These are phyloP conservation scores for Candida awuae DNA, from an alignment of 805 yeast species.

Conservation along the genomic window DNA sequence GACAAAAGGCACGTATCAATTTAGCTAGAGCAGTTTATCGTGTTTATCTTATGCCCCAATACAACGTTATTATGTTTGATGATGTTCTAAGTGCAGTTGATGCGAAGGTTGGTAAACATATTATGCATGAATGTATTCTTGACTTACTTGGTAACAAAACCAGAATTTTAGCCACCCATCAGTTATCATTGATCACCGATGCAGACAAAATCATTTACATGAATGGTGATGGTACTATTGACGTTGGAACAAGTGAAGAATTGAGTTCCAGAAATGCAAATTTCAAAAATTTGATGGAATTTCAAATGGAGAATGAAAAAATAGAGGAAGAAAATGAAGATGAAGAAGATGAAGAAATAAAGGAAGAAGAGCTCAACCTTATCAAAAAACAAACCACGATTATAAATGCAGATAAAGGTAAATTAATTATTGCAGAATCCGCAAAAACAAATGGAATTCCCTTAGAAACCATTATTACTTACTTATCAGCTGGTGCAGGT, in stretches of 20 bases:
- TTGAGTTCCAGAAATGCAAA: slow-evolving; percentile 36
- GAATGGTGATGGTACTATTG: slow-evolving; percentile 52
- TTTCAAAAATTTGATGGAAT: slow-evolving; percentile 47
- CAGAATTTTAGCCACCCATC: slow-evolving; percentile 75
- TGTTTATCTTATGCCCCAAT: slow-evolving; percentile 25
- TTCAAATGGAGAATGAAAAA: slow-evolving; percentile 13
- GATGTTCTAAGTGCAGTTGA: slow-evolving; percentile 83
- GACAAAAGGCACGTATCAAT: slow-evolving; percentile 77
- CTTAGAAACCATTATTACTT: slow-evolving; percentile 39
- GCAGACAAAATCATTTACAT: slow-evolving; percentile 66
- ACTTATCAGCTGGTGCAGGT: slow-evolving; percentile 51
- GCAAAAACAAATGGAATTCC: slow-evolving; percentile 33
- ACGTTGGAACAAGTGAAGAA: slow-evolving; percentile 53
- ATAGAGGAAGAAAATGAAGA: slow-evolving; percentile 14
- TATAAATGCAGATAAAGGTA: slow-evolving; percentile 25
- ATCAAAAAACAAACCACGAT: slow-evolving; percentile 18
- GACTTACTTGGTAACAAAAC: slow-evolving; percentile 52
- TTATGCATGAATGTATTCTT: slow-evolving; percentile 58
- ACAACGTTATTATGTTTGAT: slow-evolving; percentile 62
- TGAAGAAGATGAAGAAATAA: slow-evolving; percentile 23
- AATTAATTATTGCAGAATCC: slow-evolving; percentile 27
- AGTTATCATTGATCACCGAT: slow-evolving; percentile 54
- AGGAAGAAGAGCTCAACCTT: slow-evolving; percentile 15
- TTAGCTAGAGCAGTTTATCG: slow-evolving; percentile 70
- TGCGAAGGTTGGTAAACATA: slow-evolving; percentile 77